Conservation (phyloP, 2,329 filamentous ascomycete species). For the Aspergillus fischeri region DNA sequence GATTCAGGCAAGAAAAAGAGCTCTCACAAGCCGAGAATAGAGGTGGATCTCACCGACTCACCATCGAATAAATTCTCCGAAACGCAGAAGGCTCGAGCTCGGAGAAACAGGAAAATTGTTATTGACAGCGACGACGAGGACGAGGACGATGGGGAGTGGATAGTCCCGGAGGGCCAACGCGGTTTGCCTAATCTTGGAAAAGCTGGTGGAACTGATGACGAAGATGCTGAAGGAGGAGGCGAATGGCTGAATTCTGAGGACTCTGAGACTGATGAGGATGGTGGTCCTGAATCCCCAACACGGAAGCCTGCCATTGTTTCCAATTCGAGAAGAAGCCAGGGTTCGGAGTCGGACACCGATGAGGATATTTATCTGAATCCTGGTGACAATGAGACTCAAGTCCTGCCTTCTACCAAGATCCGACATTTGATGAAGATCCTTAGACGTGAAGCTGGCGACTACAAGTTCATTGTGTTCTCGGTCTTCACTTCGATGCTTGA, state of each 20-base stretch:
- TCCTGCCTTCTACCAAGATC: constrained; percentile 76
- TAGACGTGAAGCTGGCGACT: constrained; percentile 68
- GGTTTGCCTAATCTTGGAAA: constrained; percentile 61
- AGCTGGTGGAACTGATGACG: constrained; percentile 80
- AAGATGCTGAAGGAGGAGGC: constrained; percentile 81
- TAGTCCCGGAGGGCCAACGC: constrained; percentile 67
- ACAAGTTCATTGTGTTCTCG: constrained; percentile 98
- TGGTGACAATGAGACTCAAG: constrained; percentile 41
- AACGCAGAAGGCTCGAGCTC: constrained; percentile 22
- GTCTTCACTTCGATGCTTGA: constrained; percentile 99
- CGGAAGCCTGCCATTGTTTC: constrained; percentile 7
- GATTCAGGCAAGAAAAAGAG: constrained; percentile 44
- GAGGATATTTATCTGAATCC: constrained; percentile 39
- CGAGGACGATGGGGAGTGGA: constrained; percentile 69
- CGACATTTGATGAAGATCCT: constrained; percentile 78
- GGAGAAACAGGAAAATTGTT: constrained; percentile 43
- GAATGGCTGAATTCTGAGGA: constrained; percentile 73
- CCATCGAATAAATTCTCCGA: constrained; percentile 18
- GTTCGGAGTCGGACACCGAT: constrained; percentile 42
- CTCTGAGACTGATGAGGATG: constrained; percentile 49
- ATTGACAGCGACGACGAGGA: constrained; percentile 58
- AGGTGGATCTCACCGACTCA: constrained; percentile 29
- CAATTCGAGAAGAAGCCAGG: constrained; percentile 16
- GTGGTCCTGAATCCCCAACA: constrained; percentile 28
- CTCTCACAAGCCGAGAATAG: constrained; percentile 31